Base-by-base conservation (phyloP, 2,329 filamentous ascomycete species). In the Aureobasidium lini region DNA sequence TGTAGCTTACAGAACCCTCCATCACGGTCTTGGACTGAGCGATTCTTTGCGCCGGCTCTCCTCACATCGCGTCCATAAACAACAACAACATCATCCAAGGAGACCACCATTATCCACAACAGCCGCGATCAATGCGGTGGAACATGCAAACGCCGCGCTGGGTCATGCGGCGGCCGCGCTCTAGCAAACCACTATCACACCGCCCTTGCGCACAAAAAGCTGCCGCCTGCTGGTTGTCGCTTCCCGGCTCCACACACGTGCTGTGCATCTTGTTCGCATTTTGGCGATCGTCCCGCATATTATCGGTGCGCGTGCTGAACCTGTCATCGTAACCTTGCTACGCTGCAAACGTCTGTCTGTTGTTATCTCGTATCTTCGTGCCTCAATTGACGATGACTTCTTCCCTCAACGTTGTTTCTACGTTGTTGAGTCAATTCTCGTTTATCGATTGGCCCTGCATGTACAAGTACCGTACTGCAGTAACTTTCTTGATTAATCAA, bases 311-410 rank as follows among this genome's bases (percentile, higher is more conserved):
- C 50, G 50, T 43, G 50, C 50, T 42, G 29, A 16, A 43, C 50
- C 52, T 56, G 40, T 56, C 52, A 56, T 36, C 52, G 18, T 42
- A 56, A 56, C 31, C 52, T 56, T 56, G 42, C 31, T 36, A 32
- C 50, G 52, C 40, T 37, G 37, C 50, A 54, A 54, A 54, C 50
- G 50, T 42, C 50, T 54, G 43, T 54, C 50, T 43, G 50, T 54
- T 40, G 23, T 23, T 34, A 43, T 43, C 50, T 54, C 37, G 18
- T 54, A 34, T n/a, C 23, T 2, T 15, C 29, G 48, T 52, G 13
- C 23, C 34, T 29, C 31, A 5, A 37, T 31, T 29, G 16, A 49
- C 31, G 32, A 18, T 32, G 11, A 37, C 2, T 32, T 34, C 23
- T 23, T 37, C 18, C 8, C 31, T 28, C 16, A 28, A 36, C 47